Evolutionary conservation across 2,329 filamentous ascomycete species (phyloP), one percentile per base, ranked within the genome.

Genomic region (Venturia oleaginea): DNA sequence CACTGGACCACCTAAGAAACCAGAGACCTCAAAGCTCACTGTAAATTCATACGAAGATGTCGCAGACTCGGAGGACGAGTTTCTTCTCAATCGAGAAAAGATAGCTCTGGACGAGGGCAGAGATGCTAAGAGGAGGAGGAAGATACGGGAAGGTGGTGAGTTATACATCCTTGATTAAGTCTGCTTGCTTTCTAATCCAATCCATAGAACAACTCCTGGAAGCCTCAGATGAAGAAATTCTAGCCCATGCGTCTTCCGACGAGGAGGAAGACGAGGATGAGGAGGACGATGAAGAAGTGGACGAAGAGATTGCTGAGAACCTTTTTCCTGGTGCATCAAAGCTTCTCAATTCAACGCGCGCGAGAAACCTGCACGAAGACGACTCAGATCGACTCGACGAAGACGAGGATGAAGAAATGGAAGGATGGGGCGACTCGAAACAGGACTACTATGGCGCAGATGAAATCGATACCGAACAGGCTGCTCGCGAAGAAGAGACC

Each of bases 361-460:
- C 37, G 17, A 13, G 42, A 24, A 57, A 59, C 51, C 17, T 57
- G 30, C 51, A 57, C 24, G 51, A 64, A 30, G 37, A 51, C 43
- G 57, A 40, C 34, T 60, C 63, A 17, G 40, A 59, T 30, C 24
- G 40, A 34, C 48, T 15, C 42, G 61, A 64, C n/a, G 65, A 66
- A 40, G 81, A 79, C 24, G 78, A 82, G 34, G 82, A 84, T 8
- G 81, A 83, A 54, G 81, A 84, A 22, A 75, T 86, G 62, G 86
- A 85, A 51, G 92, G 87, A 73, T 97, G 94, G 92, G 94, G 93
- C 37, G 84, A 88, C 4, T 92, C 90, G 2, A 93, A 86, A 74
- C 89, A 89, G 67, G 93, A 96, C 70, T 96, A 97, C 77, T 99
- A 99, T 77, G 84, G 96, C 78, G 90, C 91, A 69, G 93, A 99